Percentiles rank a stretch among this genome's conserved stretches.
phyloP scores from a whole-genome alignment of 1,284 basidiomycete species.

The Trametes hirsuta region DNA sequence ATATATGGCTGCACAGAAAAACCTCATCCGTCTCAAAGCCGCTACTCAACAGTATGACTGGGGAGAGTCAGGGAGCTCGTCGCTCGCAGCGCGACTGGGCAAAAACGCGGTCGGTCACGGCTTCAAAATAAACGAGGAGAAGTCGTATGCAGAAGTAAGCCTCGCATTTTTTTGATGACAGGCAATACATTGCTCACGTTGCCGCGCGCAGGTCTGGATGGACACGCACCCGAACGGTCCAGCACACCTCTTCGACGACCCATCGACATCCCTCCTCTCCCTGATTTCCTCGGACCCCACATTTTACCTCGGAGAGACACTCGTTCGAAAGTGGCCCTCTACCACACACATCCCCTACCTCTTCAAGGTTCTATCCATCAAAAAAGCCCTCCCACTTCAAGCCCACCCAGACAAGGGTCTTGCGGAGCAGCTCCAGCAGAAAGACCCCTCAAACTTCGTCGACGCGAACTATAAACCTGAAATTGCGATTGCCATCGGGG shows the following conservation, averaged over 20 bases:
- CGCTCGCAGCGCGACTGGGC: slow-evolving; percentile 62
- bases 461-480: slow-evolving; percentile 97
- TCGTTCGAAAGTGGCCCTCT: slow-evolving; percentile 58
- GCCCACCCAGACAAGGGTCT: slow-evolving; percentile 93
- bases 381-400: slow-evolving; percentile 94
- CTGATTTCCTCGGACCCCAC: slow-evolving; percentile 62
- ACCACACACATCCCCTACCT: slow-evolving; percentile 82
- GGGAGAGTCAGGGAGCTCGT: slow-evolving; percentile 63
- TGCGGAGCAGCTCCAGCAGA: slow-evolving; percentile 74
- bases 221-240: slow-evolving; percentile 72
- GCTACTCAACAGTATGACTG: slow-evolving; percentile 73
- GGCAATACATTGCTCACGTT: neutral
- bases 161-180: neutral
- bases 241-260: slow-evolving; percentile 59
- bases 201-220: slow-evolving; percentile 88
- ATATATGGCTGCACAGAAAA: slow-evolving; percentile 10
- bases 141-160: slow-evolving; percentile 66
- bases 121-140: slow-evolving; percentile 51
- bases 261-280: slow-evolving; percentile 65
- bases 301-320: slow-evolving; percentile 62
- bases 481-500: slow-evolving; percentile 86
- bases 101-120: slow-evolving; percentile 41
- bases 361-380: slow-evolving; percentile 93
- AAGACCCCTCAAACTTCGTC: slow-evolving; percentile 69
- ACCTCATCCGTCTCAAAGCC: slow-evolving; percentile 57